A percentile compares a stretch with the other conserved stretches of the same genome.
Conservation (phyloP, 768 basidiomycete genomes). For the Boletus sp. region DNA sequence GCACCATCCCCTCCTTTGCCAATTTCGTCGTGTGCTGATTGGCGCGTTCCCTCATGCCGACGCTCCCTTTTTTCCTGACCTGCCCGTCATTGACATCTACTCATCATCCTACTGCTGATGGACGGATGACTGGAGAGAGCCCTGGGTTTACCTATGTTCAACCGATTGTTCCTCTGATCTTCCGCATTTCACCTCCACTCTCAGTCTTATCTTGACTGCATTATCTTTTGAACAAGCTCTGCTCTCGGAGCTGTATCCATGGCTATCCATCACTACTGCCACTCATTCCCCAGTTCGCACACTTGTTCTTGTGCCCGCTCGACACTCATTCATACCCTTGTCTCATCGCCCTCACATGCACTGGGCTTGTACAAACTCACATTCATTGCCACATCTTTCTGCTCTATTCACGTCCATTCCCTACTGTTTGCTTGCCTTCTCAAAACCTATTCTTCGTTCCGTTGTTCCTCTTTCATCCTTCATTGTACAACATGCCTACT, state of each 20-base stretch:
- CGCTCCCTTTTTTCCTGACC: constrained; percentile 2
- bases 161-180: neutral
- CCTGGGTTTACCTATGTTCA: neutral
- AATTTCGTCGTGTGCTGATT: neutral
- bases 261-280: neutral
- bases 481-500: constrained; percentile 16
- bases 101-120: neutral
- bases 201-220: neutral
- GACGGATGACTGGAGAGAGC: constrained; percentile 1
- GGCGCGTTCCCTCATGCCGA: neutral
- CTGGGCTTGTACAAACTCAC: constrained; percentile 9
- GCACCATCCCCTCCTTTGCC: constrained; percentile 6
- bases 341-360: neutral
- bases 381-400: neutral
- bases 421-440: neutral
- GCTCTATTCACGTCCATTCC: neutral
- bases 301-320: neutral
- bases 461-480: constrained; percentile 2
- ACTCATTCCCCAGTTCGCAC: constrained; percentile 4
- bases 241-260: neutral
- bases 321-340: constrained; percentile 4
- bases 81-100: neutral
- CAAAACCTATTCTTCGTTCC: neutral
- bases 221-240: neutral
- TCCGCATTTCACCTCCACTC: neutral